A percentile compares a stretch with the other conserved stretches of the same genome.
Conservation (phyloP, 306 rosid genomes). For the Pterocarpus santalinus region DNA sequence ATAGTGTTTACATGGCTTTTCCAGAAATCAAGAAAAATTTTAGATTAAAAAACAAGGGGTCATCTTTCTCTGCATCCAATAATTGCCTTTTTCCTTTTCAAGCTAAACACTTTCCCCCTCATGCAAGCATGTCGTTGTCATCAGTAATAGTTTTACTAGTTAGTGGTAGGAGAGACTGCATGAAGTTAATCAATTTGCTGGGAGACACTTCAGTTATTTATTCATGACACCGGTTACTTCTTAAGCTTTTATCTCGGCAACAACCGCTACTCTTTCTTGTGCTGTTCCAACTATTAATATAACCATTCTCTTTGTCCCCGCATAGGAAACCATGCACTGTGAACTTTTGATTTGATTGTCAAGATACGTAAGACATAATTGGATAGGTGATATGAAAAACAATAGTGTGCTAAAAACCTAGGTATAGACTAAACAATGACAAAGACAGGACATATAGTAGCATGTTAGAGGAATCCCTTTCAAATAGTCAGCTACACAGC, state of each 20-base stretch:
- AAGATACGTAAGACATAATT: neutral
- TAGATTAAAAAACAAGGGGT: conserved; percentile 7
- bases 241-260: conserved; percentile 32
- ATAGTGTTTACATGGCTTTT: conserved; percentile 34
- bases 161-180: neutral
- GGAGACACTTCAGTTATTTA: conserved; percentile 22
- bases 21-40: conserved; percentile 33
- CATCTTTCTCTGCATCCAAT: conserved; percentile 38
- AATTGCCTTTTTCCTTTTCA: conserved; percentile 37
- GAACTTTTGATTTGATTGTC: conserved; percentile 10
- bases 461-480: neutral
- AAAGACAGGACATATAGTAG: neutral
- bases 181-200: conserved; percentile 12
- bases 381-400: neutral
- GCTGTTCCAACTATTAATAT: neutral
- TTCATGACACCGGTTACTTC: neutral
- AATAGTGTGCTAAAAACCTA: conserved; percentile 25
- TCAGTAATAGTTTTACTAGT: neutral
- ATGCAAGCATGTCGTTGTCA: conserved; percentile 39
- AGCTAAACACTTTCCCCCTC: conserved; percentile 44
- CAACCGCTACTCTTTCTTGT: neutral
- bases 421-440: conserved; percentile 6
- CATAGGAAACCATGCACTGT: conserved; percentile 25
- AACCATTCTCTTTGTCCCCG: neutral
- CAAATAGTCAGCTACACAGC: neutral